Evolutionary conservation across 2,329 filamentous ascomycete species (phyloP), one percentile per base, ranked within the genome.

Genomic region (Nothophaeocryptopus gaeumannii): DNA sequence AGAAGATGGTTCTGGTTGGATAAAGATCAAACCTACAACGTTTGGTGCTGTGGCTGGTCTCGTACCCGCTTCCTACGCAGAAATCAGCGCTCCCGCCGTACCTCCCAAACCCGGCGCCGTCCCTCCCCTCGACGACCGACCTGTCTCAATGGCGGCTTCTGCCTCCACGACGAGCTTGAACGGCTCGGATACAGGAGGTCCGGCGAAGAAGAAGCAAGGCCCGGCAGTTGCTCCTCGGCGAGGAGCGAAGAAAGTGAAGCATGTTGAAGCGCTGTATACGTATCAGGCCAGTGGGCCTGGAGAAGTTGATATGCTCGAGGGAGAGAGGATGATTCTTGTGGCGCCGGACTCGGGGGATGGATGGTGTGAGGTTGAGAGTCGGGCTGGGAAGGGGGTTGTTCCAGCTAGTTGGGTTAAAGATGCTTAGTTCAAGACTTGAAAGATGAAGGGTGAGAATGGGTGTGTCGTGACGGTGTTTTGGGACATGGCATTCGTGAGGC

Each of bases 291-390:
- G 89, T 62, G 90, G 84, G 58, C 89, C 95, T 5, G 81, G 83
- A 7, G 93, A 99, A 72, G 90, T 92, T 70, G 89, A 79, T 63
- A 99, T 99, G 89, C 68, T 69, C 1, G 92, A 95, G 70, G 93
- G 93, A 1, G 93, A 99, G 71, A 81, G 84, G 44, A 95, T 99
- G 63, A 90, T 99, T 34, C 76, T 99, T 30, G 83, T 96, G 54
- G 90, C 85, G 63, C 84, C 88, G 49, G 92, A 97, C 66, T 80
- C 84, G 0, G 93, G 93, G 1, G 93, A 97, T 73, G 93, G 93
- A 0, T 99, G 93, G 93, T 89, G 85, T 26, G 93, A 97, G 73
- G 93, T 99, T 13, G 93, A 97, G 74, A 90, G 89, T 70, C 45
- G 51, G 32, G 61, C 57, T n/a, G 90, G 89, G 13, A 89, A 85